phyloP scores from a whole-genome alignment of 2,329 filamentous ascomycete species.

The Calonectria ilicicola region DNA sequence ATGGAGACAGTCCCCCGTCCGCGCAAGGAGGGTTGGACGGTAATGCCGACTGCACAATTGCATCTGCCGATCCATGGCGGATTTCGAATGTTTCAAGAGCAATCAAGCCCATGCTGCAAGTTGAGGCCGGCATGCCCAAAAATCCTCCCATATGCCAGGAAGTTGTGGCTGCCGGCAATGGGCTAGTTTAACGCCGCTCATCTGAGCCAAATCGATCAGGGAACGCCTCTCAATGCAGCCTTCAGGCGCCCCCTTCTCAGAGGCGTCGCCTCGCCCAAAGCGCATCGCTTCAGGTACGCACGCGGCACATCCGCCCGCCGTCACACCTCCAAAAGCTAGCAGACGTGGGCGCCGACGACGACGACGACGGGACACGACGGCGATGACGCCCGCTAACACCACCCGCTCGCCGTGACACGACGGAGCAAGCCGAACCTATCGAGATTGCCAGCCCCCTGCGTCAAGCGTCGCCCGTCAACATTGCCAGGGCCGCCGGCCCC shows the following conservation, averaged over 20 bases:
- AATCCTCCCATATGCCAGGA: neutral
- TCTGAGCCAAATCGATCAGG: constrained; percentile 10
- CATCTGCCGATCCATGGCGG: constrained; percentile 13
- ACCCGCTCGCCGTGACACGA: constrained; percentile 5
- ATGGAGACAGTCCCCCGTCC: neutral
- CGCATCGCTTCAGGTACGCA: neutral
- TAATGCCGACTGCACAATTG: constrained; percentile 12
- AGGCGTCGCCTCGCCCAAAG: neutral
- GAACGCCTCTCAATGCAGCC: neutral
- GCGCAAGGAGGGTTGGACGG: neutral
- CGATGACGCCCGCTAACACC: constrained; percentile 1
- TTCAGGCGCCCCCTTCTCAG: neutral
- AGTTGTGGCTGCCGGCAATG: neutral
- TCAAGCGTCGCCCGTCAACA: neutral
- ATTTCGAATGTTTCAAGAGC: neutral
- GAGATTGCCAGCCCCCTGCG: constrained; percentile 20
- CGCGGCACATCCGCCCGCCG: neutral
- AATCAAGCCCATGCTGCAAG: neutral
- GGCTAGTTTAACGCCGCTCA: constrained; percentile 10
- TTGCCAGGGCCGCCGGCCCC: neutral
- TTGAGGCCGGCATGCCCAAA: neutral
- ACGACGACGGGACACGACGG: neutral
- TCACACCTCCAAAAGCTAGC: neutral
- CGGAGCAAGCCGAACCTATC: constrained; percentile 21
- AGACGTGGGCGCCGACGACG: neutral